Evolutionary conservation across 139 green algal genomes (phyloP).

Genomic region (Coccomyxa sp.): DNA sequence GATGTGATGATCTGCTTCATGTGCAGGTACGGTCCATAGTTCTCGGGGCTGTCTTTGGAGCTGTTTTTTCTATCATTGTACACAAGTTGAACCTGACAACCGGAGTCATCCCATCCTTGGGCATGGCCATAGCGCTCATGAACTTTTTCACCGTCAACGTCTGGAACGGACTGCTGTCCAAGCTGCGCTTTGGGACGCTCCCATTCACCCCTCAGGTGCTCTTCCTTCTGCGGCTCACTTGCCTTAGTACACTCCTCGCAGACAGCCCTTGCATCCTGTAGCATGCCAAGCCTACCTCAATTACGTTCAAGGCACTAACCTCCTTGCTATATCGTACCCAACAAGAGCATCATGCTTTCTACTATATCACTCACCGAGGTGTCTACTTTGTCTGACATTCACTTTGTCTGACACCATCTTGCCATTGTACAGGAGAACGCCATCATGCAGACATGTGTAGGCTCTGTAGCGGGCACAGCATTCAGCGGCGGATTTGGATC

Average conservation of each 20-base stretch:
- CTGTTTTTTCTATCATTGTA: constrained; percentile 13
- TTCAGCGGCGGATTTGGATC: constrained; percentile 20
- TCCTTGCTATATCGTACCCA: background rate
- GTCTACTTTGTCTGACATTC: background rate
- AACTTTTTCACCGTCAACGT: constrained; percentile 5
- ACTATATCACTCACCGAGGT: background rate
- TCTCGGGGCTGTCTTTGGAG: constrained; percentile 6
- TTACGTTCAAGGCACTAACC: background rate
- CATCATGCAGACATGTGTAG: constrained; percentile 15
- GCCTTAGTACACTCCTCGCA: background rate
- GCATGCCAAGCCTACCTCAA: background rate
- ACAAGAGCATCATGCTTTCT: background rate
- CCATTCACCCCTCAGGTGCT: background rate
- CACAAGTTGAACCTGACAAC: constrained; percentile 15
- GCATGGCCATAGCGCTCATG: constrained; percentile 15
- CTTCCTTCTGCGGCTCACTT: background rate
- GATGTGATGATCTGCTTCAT: no score
- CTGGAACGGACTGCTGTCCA: background rate
- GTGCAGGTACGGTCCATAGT: background rate
- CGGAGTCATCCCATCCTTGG: constrained; percentile 18
- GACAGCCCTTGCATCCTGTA: background rate
- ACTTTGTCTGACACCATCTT: background rate
- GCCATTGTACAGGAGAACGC: constrained; percentile 17
- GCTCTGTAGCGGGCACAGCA: background rate
- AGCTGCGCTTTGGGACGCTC: background rate